Base-by-base conservation (phyloP, 2,329 filamentous ascomycete species). In the Boeremia lycopersici region DNA sequence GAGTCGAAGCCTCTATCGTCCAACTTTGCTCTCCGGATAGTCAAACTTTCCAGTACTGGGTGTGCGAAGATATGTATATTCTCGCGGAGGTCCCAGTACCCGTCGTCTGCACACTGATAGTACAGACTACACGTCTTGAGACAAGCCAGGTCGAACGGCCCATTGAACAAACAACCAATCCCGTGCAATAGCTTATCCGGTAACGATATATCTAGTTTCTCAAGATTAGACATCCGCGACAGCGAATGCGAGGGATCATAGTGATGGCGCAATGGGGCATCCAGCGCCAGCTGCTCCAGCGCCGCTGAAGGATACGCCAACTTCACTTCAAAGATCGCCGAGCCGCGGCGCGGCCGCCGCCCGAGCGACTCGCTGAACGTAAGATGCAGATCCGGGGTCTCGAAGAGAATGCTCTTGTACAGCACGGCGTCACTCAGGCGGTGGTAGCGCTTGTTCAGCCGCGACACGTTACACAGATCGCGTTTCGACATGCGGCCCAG, bases 51-150 rank as follows among this genome's bases (percentile, higher is more conserved):
- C 9, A 72, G 56, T 1, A 63, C 63, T 1, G 69, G 69, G 40
- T 72, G 69, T 2, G 68, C 66, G 35, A 72, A 72, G n/a, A 72
- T 69, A 51, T 72, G 69, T 28, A 72, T 72, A 53, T 72, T 72
- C 47, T 72, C 69, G 48, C 68, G 64, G 1, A 72, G 60, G 47
- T 72, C 67, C 69, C 69, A 72, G 51, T 72, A 72, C 4, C 59
- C 63, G 35, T 71, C 65, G 29, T 71, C 63, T 41, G 68, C 57
- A 51, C 65, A 68, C 54, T 72, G 68, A 48, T 72, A 72, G 47
- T 70, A 72, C 36, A 72, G 36, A 25, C 61, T 66, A 39, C 69
- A 72, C 6, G 59, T 60, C 46, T 72, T 72, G 23, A 72, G 62
- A 35, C 67, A 72, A 13, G 69, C 62, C 15, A 72, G 61, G 30